Evolutionary conservation across 495 filamentous ascomycete species (phyloP).

Genomic region (Polyplosphaeria fusca): DNA sequence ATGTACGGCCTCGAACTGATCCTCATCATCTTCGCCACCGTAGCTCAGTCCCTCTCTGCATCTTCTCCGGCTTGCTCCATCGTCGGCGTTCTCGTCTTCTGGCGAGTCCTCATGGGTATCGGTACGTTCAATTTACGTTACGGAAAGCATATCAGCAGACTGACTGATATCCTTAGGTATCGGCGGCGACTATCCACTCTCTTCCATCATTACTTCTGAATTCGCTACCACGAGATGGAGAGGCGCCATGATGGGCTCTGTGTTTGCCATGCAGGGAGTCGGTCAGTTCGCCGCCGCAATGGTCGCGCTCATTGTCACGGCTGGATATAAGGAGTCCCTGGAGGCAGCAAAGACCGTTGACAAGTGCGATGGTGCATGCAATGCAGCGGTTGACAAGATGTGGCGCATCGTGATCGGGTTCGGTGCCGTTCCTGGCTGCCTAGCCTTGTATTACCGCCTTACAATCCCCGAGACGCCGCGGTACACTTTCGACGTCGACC

Average conservation of each 20-base stretch:
- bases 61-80: constrained; percentile 66
- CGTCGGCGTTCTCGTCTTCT: constrained; percentile 78
- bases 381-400: constrained; percentile 77
- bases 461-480: constrained; percentile 83
- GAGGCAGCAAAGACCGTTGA: constrained; percentile 46
- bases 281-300: constrained; percentile 71
- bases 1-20: constrained; percentile 91
- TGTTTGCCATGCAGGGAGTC: constrained; percentile 82
- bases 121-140: constrained; percentile 39
- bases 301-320: constrained; percentile 65
- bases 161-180: constrained; percentile 53
- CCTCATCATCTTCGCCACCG: constrained; percentile 79
- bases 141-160: not conserved
- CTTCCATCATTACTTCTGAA: constrained; percentile 79
- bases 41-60: constrained; percentile 70
- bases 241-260: constrained; percentile 81
- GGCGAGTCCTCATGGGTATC: constrained; percentile 72
- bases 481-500: constrained; percentile 78
- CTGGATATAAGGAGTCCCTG: constrained; percentile 69
- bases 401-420: constrained; percentile 74
- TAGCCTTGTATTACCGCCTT: constrained; percentile 79
- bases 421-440: constrained; percentile 71
- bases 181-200: constrained; percentile 83
- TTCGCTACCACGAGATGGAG: constrained; percentile 81
- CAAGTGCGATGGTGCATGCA: constrained; percentile 62